A percentile compares a stretch with the other conserved stretches of the same genome.
Evolutionary conservation across 441 rosid genomes (phyloP).

Genomic region (Arabidopsis hybrid): DNA sequence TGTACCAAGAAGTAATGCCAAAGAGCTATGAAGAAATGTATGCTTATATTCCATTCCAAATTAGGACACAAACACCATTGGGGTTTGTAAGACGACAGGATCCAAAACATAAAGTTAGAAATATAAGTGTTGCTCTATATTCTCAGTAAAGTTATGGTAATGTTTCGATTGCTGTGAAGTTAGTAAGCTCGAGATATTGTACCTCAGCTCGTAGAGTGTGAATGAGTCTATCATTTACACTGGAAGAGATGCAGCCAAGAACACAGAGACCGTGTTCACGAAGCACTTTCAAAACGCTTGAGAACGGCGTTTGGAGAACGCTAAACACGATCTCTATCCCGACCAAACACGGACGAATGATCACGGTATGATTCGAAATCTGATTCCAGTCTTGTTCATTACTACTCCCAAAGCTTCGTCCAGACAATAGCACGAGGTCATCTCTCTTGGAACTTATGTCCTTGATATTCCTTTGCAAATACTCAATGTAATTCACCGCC

Average conservation of each 20-base stretch:
- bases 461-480: conserved; percentile 52
- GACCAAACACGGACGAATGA: conserved; percentile 50
- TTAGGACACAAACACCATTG: not conserved
- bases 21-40: not conserved
- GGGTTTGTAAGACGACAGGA: conserved; percentile 3
- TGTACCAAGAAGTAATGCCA: not conserved
- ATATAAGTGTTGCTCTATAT: not conserved
- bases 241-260: conserved; percentile 23
- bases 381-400: conserved; percentile 28
- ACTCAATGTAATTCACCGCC: conserved; percentile 67
- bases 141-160: not conserved
- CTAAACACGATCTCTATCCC: conserved; percentile 61
- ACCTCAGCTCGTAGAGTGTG: conserved; percentile 29
- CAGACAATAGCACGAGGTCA: conserved; percentile 44
- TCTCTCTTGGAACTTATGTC: conserved; percentile 55
- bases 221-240: conserved; percentile 9
- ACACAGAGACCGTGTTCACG: conserved; percentile 20
- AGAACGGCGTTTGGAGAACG: conserved; percentile 41
- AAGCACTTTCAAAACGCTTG: conserved; percentile 28
- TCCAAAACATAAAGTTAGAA: conserved; percentile 1
- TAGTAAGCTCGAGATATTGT: conserved; percentile 23
- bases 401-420: conserved; percentile 24
- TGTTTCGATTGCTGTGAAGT: not conserved
- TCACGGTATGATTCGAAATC: conserved; percentile 18
- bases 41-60: not conserved